Evolutionary conservation across 192 early-diverging fungal species (phyloP).

Genomic region (Backusella morwellensis): DNA sequence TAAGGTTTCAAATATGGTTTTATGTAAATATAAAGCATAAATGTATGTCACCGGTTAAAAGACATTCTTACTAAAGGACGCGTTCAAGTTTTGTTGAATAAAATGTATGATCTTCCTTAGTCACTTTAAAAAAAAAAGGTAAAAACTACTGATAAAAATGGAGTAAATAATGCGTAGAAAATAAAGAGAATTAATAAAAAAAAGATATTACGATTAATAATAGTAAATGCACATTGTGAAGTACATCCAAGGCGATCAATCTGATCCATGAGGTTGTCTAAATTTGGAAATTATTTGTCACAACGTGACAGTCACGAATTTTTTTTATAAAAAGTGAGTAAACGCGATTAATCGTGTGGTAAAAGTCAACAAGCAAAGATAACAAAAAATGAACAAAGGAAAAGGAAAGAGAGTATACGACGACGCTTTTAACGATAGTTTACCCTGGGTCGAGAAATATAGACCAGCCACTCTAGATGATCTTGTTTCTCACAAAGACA

Average conservation of each 20-base stretch:
- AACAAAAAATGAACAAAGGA: slow-evolving; percentile 26
- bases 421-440: slow-evolving; percentile 11
- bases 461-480: slow-evolving; percentile 86
- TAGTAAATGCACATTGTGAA: neutral
- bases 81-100: no score
- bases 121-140: no score
- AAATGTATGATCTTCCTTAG: no score
- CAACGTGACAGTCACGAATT: neutral
- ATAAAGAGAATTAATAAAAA: no score
- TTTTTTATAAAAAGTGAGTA: neutral
- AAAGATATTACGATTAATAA: no score
- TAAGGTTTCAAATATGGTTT: neutral
- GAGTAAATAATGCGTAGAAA: no score
- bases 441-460: slow-evolving; percentile 93
- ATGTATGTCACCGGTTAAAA: no score
- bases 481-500: slow-evolving; percentile 90
- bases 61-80: no score
- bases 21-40: neutral
- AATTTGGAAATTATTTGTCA: neutral
- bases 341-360: neutral
- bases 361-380: neutral
- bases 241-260: no score
- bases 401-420: slow-evolving; percentile 23
- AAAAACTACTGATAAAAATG: no score
- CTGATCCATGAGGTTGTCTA: neutral